Conservation (phyloP, 805 yeast genomes). For the Teunomyces aglyptinius region DNA sequence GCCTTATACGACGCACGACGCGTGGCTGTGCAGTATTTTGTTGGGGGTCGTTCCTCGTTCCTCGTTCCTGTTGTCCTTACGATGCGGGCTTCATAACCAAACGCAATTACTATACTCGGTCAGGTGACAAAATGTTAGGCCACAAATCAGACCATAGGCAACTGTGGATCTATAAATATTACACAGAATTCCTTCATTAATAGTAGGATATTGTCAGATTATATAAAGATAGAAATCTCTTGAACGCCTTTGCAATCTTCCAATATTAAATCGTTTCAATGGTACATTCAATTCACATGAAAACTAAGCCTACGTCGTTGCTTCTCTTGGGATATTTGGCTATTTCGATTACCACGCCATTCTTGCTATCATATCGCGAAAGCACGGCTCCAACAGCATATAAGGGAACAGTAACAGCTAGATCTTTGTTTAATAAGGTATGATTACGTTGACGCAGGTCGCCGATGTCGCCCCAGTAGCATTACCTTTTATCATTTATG, state of each 20-base stretch:
- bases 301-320: slow-evolving; percentile 21
- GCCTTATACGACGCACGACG: background rate
- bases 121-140: slow-evolving; percentile 2
- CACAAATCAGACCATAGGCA: slow-evolving; percentile 6
- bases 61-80: slow-evolving; percentile 3
- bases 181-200: background rate
- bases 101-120: background rate
- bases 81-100: background rate
- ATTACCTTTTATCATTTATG: background rate
- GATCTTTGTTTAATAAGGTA: slow-evolving; percentile 37
- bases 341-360: slow-evolving; percentile 38
- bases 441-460: slow-evolving; percentile 8
- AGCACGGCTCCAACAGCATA: slow-evolving; percentile 16
- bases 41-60: slow-evolving; percentile 2
- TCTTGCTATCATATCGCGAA: slow-evolving; percentile 40
- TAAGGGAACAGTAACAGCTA: slow-evolving; percentile 36
- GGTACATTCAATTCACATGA: slow-evolving; percentile 18
- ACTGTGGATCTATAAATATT: slow-evolving; percentile 8
- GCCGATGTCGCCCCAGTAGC: background rate
- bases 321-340: slow-evolving; percentile 39
- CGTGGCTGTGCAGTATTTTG: background rate
- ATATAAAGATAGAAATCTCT: background rate
- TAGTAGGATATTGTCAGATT: background rate
- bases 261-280: background rate
- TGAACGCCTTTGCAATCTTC: background rate